Conservation (phyloP, 2,329 filamentous ascomycete genomes). For the Colletotrichum eleusines region DNA sequence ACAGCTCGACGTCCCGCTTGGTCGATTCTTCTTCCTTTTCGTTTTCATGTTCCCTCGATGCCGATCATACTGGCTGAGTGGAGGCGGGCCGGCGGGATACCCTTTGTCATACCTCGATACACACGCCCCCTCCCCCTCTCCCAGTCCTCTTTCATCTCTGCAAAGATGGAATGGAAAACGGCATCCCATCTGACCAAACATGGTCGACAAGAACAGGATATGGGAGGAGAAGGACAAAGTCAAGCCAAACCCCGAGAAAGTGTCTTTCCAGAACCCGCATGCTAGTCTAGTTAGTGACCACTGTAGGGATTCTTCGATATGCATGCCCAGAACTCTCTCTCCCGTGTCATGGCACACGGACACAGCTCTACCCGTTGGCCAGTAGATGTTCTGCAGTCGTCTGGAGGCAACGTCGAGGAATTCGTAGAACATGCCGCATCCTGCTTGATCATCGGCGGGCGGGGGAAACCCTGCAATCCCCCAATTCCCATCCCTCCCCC, state of each 20-base stretch:
- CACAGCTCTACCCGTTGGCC: background rate
- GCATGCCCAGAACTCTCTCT: slow-evolving; percentile 19
- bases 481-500: background rate
- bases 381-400: background rate
- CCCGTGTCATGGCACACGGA: background rate
- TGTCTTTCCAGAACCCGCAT: background rate
- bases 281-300: background rate
- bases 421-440: background rate
- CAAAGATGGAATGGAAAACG: slow-evolving; percentile 3
- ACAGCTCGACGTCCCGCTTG: background rate
- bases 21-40: background rate
- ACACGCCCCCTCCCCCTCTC: background rate
- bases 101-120: background rate
- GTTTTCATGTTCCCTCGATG: background rate
- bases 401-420: background rate
- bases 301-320: background rate
- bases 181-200: background rate
- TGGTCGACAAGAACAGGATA: background rate
- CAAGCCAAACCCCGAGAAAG: background rate
- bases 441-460: background rate
- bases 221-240: background rate
- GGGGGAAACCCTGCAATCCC: background rate
- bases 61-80: background rate
- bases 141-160: too few species aligned
- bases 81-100: background rate